Evolutionary conservation across 139 green algal species (phyloP), one percentile per base, ranked within the genome.

Genomic region (Trebouxia sp.): DNA sequence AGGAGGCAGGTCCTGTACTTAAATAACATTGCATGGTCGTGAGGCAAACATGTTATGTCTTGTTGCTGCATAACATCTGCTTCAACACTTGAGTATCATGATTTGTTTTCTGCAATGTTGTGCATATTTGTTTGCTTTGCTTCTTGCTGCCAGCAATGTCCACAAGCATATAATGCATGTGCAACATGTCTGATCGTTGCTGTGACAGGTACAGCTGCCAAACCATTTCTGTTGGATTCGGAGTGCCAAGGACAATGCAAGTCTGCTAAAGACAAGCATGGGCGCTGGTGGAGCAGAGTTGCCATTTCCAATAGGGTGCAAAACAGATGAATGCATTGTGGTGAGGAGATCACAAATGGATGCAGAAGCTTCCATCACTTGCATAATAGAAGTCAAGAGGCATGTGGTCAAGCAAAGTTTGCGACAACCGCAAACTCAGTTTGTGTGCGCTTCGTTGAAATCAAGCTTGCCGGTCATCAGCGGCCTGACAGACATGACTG

Each of bases 391-490:
- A 5, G 24, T 77, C 67, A 77, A 77, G 67, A 51, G 26, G 67
- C 39, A 53, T 53, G 41, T 77, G 67, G 42, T 51, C 41, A 77
- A 56, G 67, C 67, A 77, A 53, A 53, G 67, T 26, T 51, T 77
- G 67, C 67, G 38, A 38, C 41, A 77, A 53, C 38, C 38, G 41
- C 39, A 24, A 22, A 53, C 42, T 22, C 67, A 77, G 15, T 56
- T 56, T 77, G 67, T 77, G 67, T 77, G 67, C 26, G 67, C 67
- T 20, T 77, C 67, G 38, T 22, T 77, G 67, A 77, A 77, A 53
- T 77, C 67, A 77, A 56, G 15, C 12, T 53, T 77, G 67, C 67
- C 67, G 26, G 67, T 77, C 67, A 77, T 56, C 67, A 77, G 67
- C 67, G 53, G 26, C 38, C 20, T 77, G 39, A 77, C 67, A 77